Evolutionary conservation across 257 asterid species (phyloP).

Genomic region (Solanum ahanhuiri): DNA sequence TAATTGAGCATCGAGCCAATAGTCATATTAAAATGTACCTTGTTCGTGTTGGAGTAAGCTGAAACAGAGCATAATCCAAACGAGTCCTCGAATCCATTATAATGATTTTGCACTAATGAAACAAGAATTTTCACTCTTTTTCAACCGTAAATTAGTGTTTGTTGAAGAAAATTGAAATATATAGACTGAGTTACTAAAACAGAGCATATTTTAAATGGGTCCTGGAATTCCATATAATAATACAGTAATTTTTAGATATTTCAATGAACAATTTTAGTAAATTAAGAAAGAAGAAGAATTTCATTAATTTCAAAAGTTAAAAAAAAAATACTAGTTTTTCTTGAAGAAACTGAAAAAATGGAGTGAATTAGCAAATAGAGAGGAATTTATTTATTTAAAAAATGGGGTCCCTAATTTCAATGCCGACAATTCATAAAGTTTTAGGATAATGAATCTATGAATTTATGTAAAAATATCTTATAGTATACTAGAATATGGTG

Average conservation of each 20-base stretch:
- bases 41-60: constrained; percentile 78
- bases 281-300: not conserved
- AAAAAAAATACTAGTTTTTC: not conserved
- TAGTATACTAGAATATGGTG: not conserved
- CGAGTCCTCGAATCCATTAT: constrained; percentile 48
- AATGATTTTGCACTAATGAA: not conserved
- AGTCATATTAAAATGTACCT: constrained; percentile 26
- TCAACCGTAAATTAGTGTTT: not conserved
- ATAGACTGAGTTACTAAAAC: constrained; percentile 23
- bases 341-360: not conserved
- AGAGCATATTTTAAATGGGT: constrained; percentile 49
- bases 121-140: not conserved
- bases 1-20: not conserved
- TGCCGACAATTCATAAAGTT: constrained; percentile 34
- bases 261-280: not conserved
- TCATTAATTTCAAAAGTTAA: not conserved
- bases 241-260: not conserved
- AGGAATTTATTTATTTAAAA: constrained; percentile 6
- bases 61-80: constrained; percentile 71
- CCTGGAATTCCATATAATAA: constrained; percentile 39
- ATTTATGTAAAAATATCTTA: not conserved
- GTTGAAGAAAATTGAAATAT: not conserved
- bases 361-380: not conserved
- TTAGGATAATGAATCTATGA: not conserved
- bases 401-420: constrained; percentile 22